Percentiles rank a stretch among this genome's conserved stretches.
phyloP scores from a whole-genome alignment of 164 flowering plant genomes.

The Aristolochia californica region DNA sequence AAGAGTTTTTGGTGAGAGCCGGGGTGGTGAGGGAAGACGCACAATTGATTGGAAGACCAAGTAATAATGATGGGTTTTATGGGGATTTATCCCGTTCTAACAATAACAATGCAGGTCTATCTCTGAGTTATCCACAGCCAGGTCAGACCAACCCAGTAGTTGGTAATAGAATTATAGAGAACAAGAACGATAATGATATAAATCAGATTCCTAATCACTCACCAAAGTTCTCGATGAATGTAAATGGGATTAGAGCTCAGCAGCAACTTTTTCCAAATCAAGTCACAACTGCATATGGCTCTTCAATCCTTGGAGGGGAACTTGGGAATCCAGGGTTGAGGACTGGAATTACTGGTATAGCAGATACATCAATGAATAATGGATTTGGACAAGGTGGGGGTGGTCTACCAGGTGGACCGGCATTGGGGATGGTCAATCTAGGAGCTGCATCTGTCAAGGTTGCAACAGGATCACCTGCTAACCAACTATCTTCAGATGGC shows the following conservation, averaged over 20 bases:
- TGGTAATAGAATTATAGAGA: slow-evolving; percentile 7
- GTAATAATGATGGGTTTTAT: slow-evolving; percentile 20
- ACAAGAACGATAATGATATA: neutral
- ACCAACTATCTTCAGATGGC: slow-evolving; percentile 64
- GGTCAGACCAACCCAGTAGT: slow-evolving; percentile 11
- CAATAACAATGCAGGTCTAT: slow-evolving; percentile 15
- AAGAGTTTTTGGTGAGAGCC: slow-evolving; percentile 71
- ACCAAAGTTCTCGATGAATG: slow-evolving; percentile 11
- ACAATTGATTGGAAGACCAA: slow-evolving; percentile 7
- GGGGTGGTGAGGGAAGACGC: slow-evolving; percentile 65
- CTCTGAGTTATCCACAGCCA: slow-evolving; percentile 19
- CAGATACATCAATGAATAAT: slow-evolving; percentile 29
- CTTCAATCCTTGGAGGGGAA: slow-evolving; percentile 30
- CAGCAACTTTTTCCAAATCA: slow-evolving; percentile 33
- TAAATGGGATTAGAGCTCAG: slow-evolving; percentile 21
- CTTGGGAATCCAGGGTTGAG: slow-evolving; percentile 35
- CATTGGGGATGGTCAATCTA: slow-evolving; percentile 47
- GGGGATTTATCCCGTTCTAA: slow-evolving; percentile 10
- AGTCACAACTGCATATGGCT: slow-evolving; percentile 25
- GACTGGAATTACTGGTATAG: slow-evolving; percentile 38
- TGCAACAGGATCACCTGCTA: slow-evolving; percentile 52
- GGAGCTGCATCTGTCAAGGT: slow-evolving; percentile 38
- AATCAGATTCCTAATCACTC: slow-evolving; percentile 14
- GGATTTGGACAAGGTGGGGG: slow-evolving; percentile 30
- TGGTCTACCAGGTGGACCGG: slow-evolving; percentile 24